Percentiles rank a stretch among this genome's conserved stretches.
These are phyloP conservation scores for Sphaerobolus stellatus DNA, from an alignment of 1,284 basidiomycete species.

Conservation along the genomic window DNA sequence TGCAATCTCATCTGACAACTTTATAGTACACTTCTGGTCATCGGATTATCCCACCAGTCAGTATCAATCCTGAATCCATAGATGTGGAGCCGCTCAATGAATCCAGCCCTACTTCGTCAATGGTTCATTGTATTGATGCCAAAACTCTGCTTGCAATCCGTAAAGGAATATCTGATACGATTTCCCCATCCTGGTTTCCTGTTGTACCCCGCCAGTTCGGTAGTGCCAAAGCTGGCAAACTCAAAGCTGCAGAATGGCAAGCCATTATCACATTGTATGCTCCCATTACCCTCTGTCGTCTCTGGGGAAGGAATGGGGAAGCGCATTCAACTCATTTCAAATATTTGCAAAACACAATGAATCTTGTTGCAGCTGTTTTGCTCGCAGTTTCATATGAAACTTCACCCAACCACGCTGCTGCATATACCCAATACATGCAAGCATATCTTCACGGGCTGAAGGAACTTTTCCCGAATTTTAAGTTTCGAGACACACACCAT, in stretches of 20 bases:
- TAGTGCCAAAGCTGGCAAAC: no score
- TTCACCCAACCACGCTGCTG: slow-evolving; percentile 9
- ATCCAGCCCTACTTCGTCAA: no score
- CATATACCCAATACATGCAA: slow-evolving; percentile 18
- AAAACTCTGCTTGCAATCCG: no score
- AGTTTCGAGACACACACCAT: slow-evolving; percentile 22
- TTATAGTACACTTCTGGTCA: no score
- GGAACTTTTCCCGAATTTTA: slow-evolving; percentile 13
- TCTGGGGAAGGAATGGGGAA: not conserved
- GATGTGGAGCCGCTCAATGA: no score
- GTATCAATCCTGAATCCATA: no score
- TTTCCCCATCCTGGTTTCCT: not conserved
- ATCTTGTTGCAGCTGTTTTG: slow-evolving; percentile 15
- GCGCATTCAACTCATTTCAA: not conserved
- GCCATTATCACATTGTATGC: not conserved
- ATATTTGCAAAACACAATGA: slow-evolving; percentile 16
- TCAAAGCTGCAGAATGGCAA: not conserved
- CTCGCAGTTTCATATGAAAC: slow-evolving; percentile 17
- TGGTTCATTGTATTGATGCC: no score
- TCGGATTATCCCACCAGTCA: no score
- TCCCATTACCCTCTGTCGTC: no score
- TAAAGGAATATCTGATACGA: no score
- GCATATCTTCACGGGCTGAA: slow-evolving; percentile 17
- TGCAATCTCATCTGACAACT: no score
- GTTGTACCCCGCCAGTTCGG: not conserved